Base-by-base conservation (phyloP, 352 stramenopile genomes). In the Pythium apleroticum region DNA sequence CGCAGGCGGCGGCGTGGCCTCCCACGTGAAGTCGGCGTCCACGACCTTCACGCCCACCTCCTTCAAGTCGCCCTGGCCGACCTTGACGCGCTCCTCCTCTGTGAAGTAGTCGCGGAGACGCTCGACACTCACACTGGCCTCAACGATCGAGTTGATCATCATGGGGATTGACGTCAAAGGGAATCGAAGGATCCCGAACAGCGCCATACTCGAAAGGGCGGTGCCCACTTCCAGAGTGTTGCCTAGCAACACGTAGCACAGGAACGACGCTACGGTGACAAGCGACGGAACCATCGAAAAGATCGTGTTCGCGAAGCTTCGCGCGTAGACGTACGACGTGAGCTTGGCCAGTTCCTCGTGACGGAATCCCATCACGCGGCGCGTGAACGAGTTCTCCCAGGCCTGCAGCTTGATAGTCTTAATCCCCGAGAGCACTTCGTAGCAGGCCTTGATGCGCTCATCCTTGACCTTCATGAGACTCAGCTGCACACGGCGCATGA, bases 391-490 rank as follows among this genome's bases (percentile, higher is more conserved):
- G 15, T 74, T 62, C 25, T 81, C 73, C 88, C 88, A 97, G 4
- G 80, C 84, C 59, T 95, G 93, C 52, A 96, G 90, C 65, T 97
- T 97, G 53, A 97, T 84, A 41, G 85, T 83, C 30, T 88, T 75
- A 20, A 97, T 90, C 6, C 91, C 93, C 11, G 84, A 66, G 9
- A 98, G 71, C 19, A 95, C 85, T 73, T 98, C 93, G 49, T 91
- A 96, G 27, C 93, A 92, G 60, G 97, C 84, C 71, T 96, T 94
- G 12, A 98, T 88, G 3, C 93, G 78, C 17, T 88, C 69, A 8
- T 81, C 63, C 12, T 60, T 60, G 20, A 73, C 65, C 5, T 45
- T 52, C 17, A 72, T 48, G 14, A 72, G 49, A 22, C 46, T 31
- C 7, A 39, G 17, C 24, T 68, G 69, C 1, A 67, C 4, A 41